phyloP scores from a whole-genome alignment of 1,284 basidiomycete species.

The Trichosporon faecale region DNA sequence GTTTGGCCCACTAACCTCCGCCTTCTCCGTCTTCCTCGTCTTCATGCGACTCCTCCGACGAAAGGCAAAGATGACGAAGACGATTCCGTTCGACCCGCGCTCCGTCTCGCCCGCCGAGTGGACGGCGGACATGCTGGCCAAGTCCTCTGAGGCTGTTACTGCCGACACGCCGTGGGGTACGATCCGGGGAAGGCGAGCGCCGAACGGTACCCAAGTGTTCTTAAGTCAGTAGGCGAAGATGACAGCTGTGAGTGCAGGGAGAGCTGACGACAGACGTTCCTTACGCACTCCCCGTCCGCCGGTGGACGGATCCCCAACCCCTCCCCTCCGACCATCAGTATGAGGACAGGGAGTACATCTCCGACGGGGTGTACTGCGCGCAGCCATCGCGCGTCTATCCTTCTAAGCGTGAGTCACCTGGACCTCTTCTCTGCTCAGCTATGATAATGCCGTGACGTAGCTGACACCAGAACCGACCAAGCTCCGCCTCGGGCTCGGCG shows the following conservation, averaged over 20 bases:
- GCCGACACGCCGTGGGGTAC: slow-evolving; percentile 31
- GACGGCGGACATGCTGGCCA: slow-evolving; percentile 41
- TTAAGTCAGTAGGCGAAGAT: slow-evolving; percentile 30
- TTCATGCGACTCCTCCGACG: neutral
- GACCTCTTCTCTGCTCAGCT: neutral
- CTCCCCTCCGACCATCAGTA: slow-evolving; percentile 60
- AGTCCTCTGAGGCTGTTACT: slow-evolving; percentile 25
- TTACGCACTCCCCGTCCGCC: slow-evolving; percentile 62
- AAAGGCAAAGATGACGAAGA: neutral
- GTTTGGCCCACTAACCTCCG: neutral
- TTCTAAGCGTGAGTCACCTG: slow-evolving; percentile 53
- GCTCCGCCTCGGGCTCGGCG: slow-evolving; percentile 56
- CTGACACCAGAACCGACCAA: slow-evolving; percentile 19
- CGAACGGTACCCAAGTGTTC: slow-evolving; percentile 40
- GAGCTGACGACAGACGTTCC: slow-evolving; percentile 62
- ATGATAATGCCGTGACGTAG: too few species aligned
- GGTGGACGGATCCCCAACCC: slow-evolving; percentile 63
- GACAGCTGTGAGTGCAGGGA: too few species aligned
- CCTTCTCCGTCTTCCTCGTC: neutral
- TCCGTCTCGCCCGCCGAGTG: neutral
- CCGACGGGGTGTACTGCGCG: slow-evolving; percentile 56
- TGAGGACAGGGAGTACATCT: slow-evolving; percentile 61
- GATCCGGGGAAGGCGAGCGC: slow-evolving; percentile 33
- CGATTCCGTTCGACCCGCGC: neutral
- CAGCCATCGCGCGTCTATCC: slow-evolving; percentile 35